Conservation (phyloP, 495 filamentous ascomycete genomes). For the Aspergillus panamensis region DNA sequence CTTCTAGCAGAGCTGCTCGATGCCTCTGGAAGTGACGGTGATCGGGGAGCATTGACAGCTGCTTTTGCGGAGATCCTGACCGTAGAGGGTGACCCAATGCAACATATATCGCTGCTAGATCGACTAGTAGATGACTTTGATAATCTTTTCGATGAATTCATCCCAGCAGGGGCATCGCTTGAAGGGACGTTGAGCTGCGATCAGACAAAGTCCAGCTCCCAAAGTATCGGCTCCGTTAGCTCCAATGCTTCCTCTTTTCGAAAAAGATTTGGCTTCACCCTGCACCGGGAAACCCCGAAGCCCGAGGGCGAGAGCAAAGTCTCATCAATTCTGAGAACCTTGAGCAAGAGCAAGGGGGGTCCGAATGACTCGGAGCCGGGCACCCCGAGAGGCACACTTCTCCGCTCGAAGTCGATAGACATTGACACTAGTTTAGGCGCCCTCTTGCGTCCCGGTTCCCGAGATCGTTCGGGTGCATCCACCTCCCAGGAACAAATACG, state of each 20-base stretch:
- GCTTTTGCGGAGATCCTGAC: slow-evolving; percentile 89
- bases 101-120: slow-evolving; percentile 88
- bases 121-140: slow-evolving; percentile 91
- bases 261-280: slow-evolving; percentile 74
- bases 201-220: slow-evolving; percentile 45
- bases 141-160: slow-evolving; percentile 72
- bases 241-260: slow-evolving; percentile 82
- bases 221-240: slow-evolving; percentile 54
- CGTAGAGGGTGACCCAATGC: slow-evolving; percentile 68
- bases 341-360: slow-evolving; percentile 77
- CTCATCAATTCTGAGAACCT: slow-evolving; percentile 77
- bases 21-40: slow-evolving; percentile 90
- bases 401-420: slow-evolving; percentile 81
- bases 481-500: slow-evolving; percentile 41
- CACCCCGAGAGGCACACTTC: slow-evolving; percentile 61
- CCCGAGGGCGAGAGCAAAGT: slow-evolving; percentile 64
- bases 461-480: slow-evolving; percentile 56
- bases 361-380: slow-evolving; percentile 51
- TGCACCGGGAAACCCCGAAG: slow-evolving; percentile 70
- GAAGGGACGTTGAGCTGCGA: slow-evolving; percentile 45
- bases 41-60: slow-evolving; percentile 83
- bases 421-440: slow-evolving; percentile 50
- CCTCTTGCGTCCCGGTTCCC: slow-evolving; percentile 60
- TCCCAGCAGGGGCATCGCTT: slow-evolving; percentile 43
- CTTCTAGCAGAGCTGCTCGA: slow-evolving; percentile 86